Evolutionary conservation across 2,329 filamentous ascomycete genomes (phyloP).

Genomic region (Trichophyton verrucosum): DNA sequence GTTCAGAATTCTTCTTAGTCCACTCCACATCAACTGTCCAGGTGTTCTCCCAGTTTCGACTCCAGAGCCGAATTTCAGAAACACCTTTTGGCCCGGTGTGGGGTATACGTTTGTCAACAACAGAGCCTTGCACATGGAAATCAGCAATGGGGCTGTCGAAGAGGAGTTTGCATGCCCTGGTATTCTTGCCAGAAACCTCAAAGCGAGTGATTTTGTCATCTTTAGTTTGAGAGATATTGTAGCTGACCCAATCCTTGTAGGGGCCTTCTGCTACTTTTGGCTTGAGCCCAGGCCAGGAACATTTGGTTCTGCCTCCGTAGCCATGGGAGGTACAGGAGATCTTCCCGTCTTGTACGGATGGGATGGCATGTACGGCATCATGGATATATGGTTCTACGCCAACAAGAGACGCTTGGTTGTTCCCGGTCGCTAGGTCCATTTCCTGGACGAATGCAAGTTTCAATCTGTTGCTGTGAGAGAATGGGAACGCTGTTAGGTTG

Average conservation of each 20-base stretch:
- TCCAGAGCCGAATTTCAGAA: conserved; percentile 64
- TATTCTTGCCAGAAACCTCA: conserved; percentile 58
- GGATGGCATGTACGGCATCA: conserved; percentile 54
- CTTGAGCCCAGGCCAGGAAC: conserved; percentile 56
- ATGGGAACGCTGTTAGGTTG: conserved; percentile 78
- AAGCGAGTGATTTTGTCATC: conserved; percentile 45
- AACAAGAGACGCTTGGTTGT: conserved; percentile 55
- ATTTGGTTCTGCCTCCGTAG: conserved; percentile 41
- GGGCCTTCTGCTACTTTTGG: conserved; percentile 49
- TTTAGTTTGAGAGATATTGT: conserved; percentile 43
- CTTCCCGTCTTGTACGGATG: conserved; percentile 53
- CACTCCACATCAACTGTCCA: conserved; percentile 68
- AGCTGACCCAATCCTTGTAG: conserved; percentile 52
- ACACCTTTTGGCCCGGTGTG: conserved; percentile 51
- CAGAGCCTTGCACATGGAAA: conserved; percentile 52
- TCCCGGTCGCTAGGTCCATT: conserved; percentile 61
- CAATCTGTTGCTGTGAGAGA: conserved; percentile 63
- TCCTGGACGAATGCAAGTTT: conserved; percentile 81
- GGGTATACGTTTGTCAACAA: conserved; percentile 50
- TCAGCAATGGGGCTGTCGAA: conserved; percentile 56
- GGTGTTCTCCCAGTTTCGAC: conserved; percentile 60
- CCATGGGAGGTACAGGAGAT: conserved; percentile 40
- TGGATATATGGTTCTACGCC: conserved; percentile 57
- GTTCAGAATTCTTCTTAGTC: conserved; percentile 32
- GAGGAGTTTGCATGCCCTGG: conserved; percentile 61